Conservation (phyloP, 2,329 filamentous ascomycete species). For the Fusarium concolor region DNA sequence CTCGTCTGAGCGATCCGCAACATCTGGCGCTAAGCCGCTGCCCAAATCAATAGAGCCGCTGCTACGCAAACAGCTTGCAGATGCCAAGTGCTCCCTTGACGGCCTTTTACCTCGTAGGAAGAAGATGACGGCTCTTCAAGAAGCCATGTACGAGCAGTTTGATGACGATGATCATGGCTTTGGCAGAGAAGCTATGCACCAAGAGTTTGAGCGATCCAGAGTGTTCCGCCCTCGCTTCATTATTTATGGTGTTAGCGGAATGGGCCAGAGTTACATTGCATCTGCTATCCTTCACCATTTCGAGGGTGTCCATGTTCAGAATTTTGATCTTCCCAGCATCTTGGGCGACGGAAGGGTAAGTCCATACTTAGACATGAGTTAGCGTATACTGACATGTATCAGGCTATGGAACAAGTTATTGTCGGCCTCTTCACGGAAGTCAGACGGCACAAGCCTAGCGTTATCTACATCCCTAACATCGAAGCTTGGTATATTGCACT, state of each 20-base stretch:
- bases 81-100: slow-evolving; percentile 77
- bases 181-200: slow-evolving; percentile 78
- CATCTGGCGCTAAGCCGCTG: slow-evolving; percentile 84
- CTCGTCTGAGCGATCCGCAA: slow-evolving; percentile 90
- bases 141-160: slow-evolving; percentile 91
- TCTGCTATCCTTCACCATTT: slow-evolving; percentile 89
- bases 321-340: slow-evolving; percentile 89
- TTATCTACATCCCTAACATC: slow-evolving; percentile 93
- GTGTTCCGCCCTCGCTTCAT: slow-evolving; percentile 90
- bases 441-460: slow-evolving; percentile 92
- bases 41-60: slow-evolving; percentile 85
- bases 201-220: slow-evolving; percentile 87
- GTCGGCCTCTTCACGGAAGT: slow-evolving; percentile 93
- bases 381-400: slow-evolving; percentile 37
- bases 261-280: slow-evolving; percentile 93
- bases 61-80: slow-evolving; percentile 75
- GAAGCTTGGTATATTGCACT: slow-evolving; percentile 83
- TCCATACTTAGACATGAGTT: slow-evolving; percentile 19
- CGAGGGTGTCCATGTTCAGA: slow-evolving; percentile 93
- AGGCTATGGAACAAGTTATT: slow-evolving; percentile 86
- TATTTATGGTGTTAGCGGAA: slow-evolving; percentile 83
- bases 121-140: slow-evolving; percentile 88
- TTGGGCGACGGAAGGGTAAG: slow-evolving; percentile 83
- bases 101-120: slow-evolving; percentile 86
- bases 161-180: slow-evolving; percentile 87